Base-by-base conservation (phyloP, 2,329 filamentous ascomycete genomes). In the Tetracladium maxilliforme region DNA sequence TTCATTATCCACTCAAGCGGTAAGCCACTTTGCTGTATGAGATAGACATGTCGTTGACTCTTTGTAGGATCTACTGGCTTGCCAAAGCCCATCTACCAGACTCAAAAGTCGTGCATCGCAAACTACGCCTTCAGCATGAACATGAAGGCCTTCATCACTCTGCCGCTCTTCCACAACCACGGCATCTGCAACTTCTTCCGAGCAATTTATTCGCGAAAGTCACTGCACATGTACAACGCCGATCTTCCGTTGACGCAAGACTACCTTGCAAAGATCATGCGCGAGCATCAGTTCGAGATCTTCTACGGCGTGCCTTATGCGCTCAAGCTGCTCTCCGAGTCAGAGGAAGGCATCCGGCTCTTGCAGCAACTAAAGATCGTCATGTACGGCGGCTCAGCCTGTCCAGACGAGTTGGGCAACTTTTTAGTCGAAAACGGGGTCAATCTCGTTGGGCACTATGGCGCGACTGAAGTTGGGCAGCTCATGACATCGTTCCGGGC, bases 251-350 rank as follows among this genome's bases (percentile, higher is more conserved):
- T 74, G 4, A 69, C 70, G 0, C 49, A 48, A 3, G 46, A 52
- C n/a, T 49, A 56, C 10, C 43, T 71, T 3, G 42, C 63, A 3
- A 39, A 46, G 5, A 55, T 55, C 8, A 52, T 70, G 35, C 34
- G 44, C 6, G 41, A 40, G 6, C 40, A 55, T 28, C 33, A 54
- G 11, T 54, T 64, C 1, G 56, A 74, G 26, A 59, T 64, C 12
- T 61, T 77, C 16, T 61, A 72, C 29, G 60, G 55, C 4, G 72
- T 78, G 1, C 72, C 73, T 0, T 78, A 76, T 33, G 61, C 66
- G 0, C 42, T 79, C 11, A 76, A 77, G 37, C 46, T 79, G 0
- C 50, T 78, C 2, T 60, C 61, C 1, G 73, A 78, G 38, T 57
- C 58, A 0, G 48, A 62, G 1, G 54, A 61, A 11, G 73, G 71